Evolutionary conservation across 163 green algal genomes (phyloP), one percentile per base, ranked within the genome.

Genomic region (Chloromonas sp.): DNA sequence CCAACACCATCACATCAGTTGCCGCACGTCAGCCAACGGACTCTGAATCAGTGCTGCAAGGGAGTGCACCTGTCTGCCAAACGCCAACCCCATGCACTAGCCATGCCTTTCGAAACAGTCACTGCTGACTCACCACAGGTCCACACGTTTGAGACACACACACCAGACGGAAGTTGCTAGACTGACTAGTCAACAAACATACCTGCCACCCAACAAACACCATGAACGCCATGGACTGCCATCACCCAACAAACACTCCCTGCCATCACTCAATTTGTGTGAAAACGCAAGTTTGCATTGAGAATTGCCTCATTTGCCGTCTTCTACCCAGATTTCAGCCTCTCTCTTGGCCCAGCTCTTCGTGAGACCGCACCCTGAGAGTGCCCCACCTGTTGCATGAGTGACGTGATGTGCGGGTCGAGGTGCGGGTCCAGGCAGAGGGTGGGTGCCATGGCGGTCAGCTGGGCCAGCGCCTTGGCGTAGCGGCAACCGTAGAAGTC

Each of bases 401-500:
- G 59, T 58, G 82, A 8, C 59, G 87, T 62, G 11, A 92, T 80
- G 84, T 96, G 92, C 57, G 88, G 80, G 58, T 87, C 71, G 13
- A 96, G 83, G 85, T 95, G 89, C 1, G 93, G 81, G 91, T 98
- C 95, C 87, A 95, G 86, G 70, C 78, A 60, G 58, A 96, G 85
- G 70, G 85, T 58, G 0, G 92, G 90, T 79, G 82, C 84, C 70
- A 97, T 78, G 2, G 83, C 84, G 66, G 93, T 87, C 83, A 98
- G 91, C 3, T 77, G 70, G 15, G 71, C 78, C 57, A 98, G 90
- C 85, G 89, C 94, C 0, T 85, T 82, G 14, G 92, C 90, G 85
- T 97, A 98, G 36, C 90, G 87, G 83, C 84, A 92, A 85, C 87
- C 87, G 83, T 95, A 92, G 84, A 97, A 96, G 81, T 95, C 91